Evolutionary conservation across 1,284 basidiomycete genomes (phyloP).

Genomic region (Leccinum griseonigrum): DNA sequence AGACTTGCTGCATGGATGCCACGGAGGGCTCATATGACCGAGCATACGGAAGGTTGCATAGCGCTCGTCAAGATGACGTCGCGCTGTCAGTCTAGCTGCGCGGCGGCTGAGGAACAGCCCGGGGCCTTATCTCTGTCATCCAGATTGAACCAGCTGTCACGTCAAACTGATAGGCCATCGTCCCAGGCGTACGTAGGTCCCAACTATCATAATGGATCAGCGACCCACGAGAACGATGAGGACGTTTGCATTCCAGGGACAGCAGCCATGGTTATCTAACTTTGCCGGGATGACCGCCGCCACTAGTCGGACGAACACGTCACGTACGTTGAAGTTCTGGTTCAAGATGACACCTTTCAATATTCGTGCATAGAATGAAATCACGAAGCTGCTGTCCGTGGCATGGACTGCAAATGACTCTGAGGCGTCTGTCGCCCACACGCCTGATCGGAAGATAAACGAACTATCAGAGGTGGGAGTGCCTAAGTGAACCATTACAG

Average conservation of each 20-base stretch:
- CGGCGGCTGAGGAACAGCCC: neutral
- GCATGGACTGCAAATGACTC: constrained; percentile 10
- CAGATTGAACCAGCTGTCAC: constrained; percentile 5
- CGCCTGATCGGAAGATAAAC: constrained; percentile 9
- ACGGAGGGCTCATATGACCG: constrained; percentile 7
- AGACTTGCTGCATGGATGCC: constrained; percentile 3
- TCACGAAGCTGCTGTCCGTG: constrained; percentile 14
- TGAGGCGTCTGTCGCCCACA: constrained; percentile 13
- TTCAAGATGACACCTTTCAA: constrained; percentile 1
- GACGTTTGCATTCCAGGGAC: constrained; percentile 7
- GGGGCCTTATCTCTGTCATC: constrained; percentile 1
- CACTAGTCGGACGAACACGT: constrained; percentile 19
- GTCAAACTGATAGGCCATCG: constrained; percentile 1
- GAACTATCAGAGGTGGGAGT: neutral
- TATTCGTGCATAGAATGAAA: constrained; percentile 13
- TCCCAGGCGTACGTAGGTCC: neutral
- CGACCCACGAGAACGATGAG: constrained; percentile 4
- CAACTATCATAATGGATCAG: neutral
- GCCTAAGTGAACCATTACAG: constrained; percentile 1
- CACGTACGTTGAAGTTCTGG: constrained; percentile 7
- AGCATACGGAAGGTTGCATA: neutral
- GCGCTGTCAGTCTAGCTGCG: neutral
- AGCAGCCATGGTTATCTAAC: constrained; percentile 1
- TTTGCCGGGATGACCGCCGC: constrained; percentile 3
- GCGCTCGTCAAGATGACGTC: constrained; percentile 2